A percentile compares a stretch with the other conserved stretches of the same genome.
phyloP scores from a whole-genome alignment of 148 eudicot genomes.

The Drosera capensis region DNA sequence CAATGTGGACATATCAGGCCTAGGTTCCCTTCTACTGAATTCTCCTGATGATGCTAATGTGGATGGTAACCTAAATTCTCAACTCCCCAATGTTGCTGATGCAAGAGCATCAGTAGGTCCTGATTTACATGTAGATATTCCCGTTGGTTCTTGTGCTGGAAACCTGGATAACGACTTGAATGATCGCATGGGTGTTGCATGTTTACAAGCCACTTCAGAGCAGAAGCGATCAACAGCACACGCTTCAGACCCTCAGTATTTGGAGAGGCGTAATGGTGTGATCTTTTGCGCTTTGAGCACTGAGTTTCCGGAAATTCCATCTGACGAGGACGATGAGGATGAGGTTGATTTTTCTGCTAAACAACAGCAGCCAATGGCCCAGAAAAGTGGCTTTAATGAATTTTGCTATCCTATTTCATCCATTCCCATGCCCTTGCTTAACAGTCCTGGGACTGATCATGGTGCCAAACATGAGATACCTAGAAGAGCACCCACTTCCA shows the following conservation, averaged over 20 bases:
- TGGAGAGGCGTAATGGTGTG: conserved; percentile 23
- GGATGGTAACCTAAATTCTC: conserved; percentile 14
- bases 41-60: too few relatives aligned
- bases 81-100: conserved; percentile 17
- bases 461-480: conserved; percentile 22
- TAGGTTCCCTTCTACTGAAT: conserved; percentile 32
- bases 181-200: conserved; percentile 6
- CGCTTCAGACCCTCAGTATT: conserved; percentile 20
- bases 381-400: conserved; percentile 18
- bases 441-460: conserved; percentile 13
- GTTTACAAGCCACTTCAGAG: conserved; percentile 2
- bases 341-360: conserved; percentile 49
- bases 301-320: conserved; percentile 75
- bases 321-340: too few relatives aligned
- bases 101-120: conserved; percentile 12
- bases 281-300: conserved; percentile 51
- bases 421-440: conserved; percentile 16
- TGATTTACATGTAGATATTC: conserved; percentile 13
- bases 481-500: conserved; percentile 18
- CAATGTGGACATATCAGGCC: conserved; percentile 9
- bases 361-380: conserved; percentile 10
- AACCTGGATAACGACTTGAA: conserved; percentile 10
- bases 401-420: conserved; percentile 14
- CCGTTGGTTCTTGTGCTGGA: conserved; percentile 12
- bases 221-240: too few relatives aligned